Percentiles rank a stretch among this genome's conserved stretches.
These are phyloP conservation scores for Kwoniella sp. DNA, from an alignment of 768 basidiomycete genomes.

Conservation along the genomic window DNA sequence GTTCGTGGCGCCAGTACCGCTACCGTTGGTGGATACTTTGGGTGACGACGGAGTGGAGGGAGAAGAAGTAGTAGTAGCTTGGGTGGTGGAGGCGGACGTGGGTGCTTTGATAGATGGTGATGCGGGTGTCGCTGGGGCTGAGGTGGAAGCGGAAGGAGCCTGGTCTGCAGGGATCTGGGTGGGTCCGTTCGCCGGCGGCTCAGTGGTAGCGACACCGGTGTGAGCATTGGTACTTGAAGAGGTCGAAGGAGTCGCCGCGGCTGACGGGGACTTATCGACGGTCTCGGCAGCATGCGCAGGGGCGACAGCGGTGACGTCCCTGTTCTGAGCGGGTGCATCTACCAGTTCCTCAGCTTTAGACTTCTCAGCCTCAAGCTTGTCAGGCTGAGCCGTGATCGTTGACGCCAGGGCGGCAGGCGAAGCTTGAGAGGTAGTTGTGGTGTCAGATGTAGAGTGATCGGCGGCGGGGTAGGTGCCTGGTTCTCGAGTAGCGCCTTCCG, in stretches of 20 bases:
- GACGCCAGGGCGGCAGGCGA: not conserved
- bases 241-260: not conserved
- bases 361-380: slow-evolving; percentile 6
- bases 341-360: slow-evolving; percentile 8
- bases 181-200: slow-evolving; percentile 7
- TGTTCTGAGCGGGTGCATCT: slow-evolving; percentile 10
- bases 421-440: not conserved
- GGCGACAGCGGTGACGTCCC: not conserved
- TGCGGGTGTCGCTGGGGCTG: not conserved
- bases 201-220: not conserved
- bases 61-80: not conserved
- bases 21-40: not conserved
- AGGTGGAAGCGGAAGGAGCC: not conserved
- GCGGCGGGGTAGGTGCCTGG: slow-evolving; percentile 37
- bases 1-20: not conserved
- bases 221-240: not conserved
- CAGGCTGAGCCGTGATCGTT: not conserved
- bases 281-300: not conserved
- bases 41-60: not conserved
- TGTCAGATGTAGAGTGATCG: slow-evolving; percentile 20
- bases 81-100: slow-evolving; percentile 1
- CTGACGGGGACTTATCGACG: not conserved
- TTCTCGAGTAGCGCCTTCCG: slow-evolving; percentile 30
- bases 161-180: not conserved
- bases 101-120: slow-evolving; percentile 1